phyloP scores from a whole-genome alignment of 257 asterid genomes.

The Eustoma russellianum region DNA sequence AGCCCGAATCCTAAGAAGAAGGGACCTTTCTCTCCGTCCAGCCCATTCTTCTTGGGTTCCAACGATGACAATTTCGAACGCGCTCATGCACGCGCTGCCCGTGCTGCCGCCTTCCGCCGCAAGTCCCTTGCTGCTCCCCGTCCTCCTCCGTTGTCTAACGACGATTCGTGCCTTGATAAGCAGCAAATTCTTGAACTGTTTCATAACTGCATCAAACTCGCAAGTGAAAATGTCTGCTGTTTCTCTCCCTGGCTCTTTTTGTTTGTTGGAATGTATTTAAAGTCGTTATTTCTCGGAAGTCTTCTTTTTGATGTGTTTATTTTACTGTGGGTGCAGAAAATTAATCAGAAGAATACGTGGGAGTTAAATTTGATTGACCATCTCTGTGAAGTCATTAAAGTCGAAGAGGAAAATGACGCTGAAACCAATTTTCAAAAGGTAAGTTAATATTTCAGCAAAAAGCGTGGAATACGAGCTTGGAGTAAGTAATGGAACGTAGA shows the following conservation, averaged over 20 bases:
- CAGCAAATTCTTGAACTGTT: slow-evolving; percentile 77
- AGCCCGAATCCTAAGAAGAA: slow-evolving; percentile 67
- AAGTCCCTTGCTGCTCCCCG: slow-evolving; percentile 30
- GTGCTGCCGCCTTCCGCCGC: slow-evolving; percentile 87
- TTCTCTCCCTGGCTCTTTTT: background rate
- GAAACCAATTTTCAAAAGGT: slow-evolving; percentile 98
- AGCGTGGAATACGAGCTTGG: no score
- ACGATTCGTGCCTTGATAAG: slow-evolving; percentile 51
- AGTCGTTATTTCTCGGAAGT: background rate
- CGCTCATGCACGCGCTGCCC: slow-evolving; percentile 95
- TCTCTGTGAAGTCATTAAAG: slow-evolving; percentile 67
- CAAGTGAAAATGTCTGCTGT: slow-evolving; percentile 69
- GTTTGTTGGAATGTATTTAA: background rate
- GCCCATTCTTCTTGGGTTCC: slow-evolving; percentile 76
- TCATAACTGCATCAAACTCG: slow-evolving; percentile 91
- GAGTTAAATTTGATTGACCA: slow-evolving; percentile 90
- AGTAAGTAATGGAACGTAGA: no score
- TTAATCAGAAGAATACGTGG: slow-evolving; percentile 92
- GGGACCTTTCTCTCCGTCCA: slow-evolving; percentile 57
- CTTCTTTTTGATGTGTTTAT: background rate
- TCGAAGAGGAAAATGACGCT: slow-evolving; percentile 66
- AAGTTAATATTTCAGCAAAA: background rate
- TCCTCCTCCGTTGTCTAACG: slow-evolving; percentile 10
- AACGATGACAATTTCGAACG: slow-evolving; percentile 88
- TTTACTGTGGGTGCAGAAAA: slow-evolving; percentile 46